Evolutionary conservation across 257 asterid genomes (phyloP), one percentile per base, ranked within the genome.

Genomic region (Misopates orontium): DNA sequence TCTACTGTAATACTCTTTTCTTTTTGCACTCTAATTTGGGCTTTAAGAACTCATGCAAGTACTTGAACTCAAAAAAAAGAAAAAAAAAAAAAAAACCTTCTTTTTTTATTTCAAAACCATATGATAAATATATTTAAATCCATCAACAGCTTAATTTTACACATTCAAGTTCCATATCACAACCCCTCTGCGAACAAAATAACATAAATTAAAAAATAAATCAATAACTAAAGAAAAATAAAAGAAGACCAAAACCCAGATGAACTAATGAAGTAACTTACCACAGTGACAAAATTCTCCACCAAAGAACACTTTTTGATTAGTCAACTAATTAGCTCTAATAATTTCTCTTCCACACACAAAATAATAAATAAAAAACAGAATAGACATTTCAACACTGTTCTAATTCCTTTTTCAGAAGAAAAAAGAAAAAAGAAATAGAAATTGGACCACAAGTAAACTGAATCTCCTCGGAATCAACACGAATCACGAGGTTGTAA

Each of bases 401-500:
- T 25, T 23, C 9, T n/a, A 28, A 66, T 77, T 52, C 21, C 39
- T 59, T n/a, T 45, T n/a, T 45, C 18, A n/a, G 64, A 50, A 19
- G 71, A 50, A 39, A 31, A 47, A 47, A 18, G 36, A n/a, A n/a
- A n/a, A n/a, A n/a, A 58, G 72, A 68, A 54, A 65, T 23, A 49
- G 31, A 51, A 55, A n/a, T 52, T 32, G 62, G 62, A 71, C 69
- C 69, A 69, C 47, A 24, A n/a, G n/a, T n/a, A n/a, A 28, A 59
- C 21, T 52, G 84, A 77, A 75, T 55, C 85, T 62, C 57, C 61
- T 21, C 50, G 48, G 78, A 70, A 67, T 75, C 71, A 73, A 67
- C 79, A 67, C 72, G 25, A 78, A 67, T 74, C 79, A 81, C 71
- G 78, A 79, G 80, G 73, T 18, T 22, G 65, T 45, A 48, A 74